Base-by-base conservation (phyloP, 306 rosid genomes). In the Lathyrus tuberosus region DNA sequence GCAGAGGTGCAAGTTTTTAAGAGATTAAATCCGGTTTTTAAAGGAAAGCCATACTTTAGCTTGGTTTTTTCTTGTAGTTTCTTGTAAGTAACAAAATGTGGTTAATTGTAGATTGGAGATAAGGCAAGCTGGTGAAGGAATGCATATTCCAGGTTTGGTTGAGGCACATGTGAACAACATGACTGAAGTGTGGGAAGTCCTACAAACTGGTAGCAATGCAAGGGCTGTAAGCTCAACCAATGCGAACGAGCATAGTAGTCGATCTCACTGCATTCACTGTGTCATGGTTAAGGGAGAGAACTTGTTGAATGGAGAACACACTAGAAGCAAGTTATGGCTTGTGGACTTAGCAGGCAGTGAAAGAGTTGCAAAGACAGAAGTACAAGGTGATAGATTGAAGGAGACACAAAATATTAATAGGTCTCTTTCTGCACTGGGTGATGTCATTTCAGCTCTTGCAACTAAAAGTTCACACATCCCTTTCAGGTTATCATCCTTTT, bases 271-370 rank as follows among this genome's bases (percentile, higher is more conserved):
- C 85, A 95, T 95, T 71, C 97, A 89, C 73, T 89, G 97, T 74
- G 99, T 95, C 61, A 91, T 91, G 99, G 97, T 95, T 73, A 95
- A 89, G 82, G 99, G 99, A 22, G 96, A 89, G 80, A 89, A 95
- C 80, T 71, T 95, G 82, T 81, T 95, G 75, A 83, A 76, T 72
- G 99, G 96, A 43, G 99, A 91, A 76, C 85, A 90, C 82, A 91
- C 95, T 28, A 84, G 88, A 67, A 95, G 99, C 89, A 91, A 95
- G 81, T 74, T 95, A 18, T 95, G 99, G 99, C 65, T 95, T 79
- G 97, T 95, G 75, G 99, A 95, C 75, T 82, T 95, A 54, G 99
- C 99, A 6, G 99, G 99, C 59, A 95, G 99, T 6, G 99, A 95
- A 76, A 88, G 99, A 79, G 82, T 95, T 16, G 95, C 96, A 0